phyloP scores from a whole-genome alignment of 257 asterid species.

The Nicotiana paniculata region DNA sequence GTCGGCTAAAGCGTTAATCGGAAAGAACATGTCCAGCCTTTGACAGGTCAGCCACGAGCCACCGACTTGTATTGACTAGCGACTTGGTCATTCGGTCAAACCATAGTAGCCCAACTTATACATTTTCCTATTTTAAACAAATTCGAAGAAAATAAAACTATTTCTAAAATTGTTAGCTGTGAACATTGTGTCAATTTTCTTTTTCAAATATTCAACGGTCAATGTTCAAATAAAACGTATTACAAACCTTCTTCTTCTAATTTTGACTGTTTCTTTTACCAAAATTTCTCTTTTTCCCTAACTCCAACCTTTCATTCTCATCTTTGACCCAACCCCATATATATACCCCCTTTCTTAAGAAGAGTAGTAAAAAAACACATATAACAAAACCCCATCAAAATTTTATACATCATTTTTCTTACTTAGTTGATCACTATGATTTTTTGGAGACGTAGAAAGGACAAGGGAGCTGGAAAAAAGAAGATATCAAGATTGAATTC shows the following conservation, averaged over 20 bases:
- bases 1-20: no score
- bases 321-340: not conserved
- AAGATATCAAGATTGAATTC: not conserved
- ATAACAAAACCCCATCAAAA: not conserved
- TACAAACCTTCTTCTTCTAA: conserved; percentile 12
- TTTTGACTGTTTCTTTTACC: conserved; percentile 29
- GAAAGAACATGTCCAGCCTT: not conserved
- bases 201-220: conserved; percentile 36
- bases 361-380: not conserved
- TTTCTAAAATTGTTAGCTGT: not conserved
- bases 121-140: not conserved
- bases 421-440: conserved; percentile 16
- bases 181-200: not conserved
- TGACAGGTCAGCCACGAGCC: conserved; percentile 2
- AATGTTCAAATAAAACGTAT: conserved; percentile 20
- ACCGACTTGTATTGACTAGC: conserved; percentile 6
- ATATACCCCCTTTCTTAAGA: not conserved
- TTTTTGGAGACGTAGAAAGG: conserved; percentile 42
- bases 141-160: not conserved
- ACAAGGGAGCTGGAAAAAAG: conserved; percentile 10
- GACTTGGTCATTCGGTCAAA: conserved; percentile 2
- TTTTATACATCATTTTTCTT: not conserved
- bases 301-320: not conserved
- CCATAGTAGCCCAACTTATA: conserved; percentile 5
- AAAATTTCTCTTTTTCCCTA: conserved; percentile 8